Evolutionary conservation across 805 yeast genomes (phyloP).

Genomic region (Nakazawaea wickerhamii): DNA sequence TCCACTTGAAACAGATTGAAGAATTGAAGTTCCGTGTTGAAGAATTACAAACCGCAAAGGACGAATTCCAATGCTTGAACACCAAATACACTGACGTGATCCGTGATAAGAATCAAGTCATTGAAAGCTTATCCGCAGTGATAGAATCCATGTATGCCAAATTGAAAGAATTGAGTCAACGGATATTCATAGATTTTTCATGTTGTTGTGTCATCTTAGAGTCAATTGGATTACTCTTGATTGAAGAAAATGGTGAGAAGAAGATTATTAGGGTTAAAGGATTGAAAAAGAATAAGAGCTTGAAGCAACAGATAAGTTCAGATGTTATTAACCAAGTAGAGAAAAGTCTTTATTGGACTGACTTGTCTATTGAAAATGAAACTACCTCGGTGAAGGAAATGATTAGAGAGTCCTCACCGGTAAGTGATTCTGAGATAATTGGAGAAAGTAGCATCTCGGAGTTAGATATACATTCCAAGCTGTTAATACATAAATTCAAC

Average conservation of each 20-base stretch:
- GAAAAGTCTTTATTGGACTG: slow-evolving; percentile 13
- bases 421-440: background rate
- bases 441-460: slow-evolving; percentile 10
- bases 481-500: slow-evolving; percentile 8
- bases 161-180: slow-evolving; percentile 37
- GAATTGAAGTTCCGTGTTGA: slow-evolving; percentile 37
- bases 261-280: slow-evolving; percentile 79
- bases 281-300: slow-evolving; percentile 38
- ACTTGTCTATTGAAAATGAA: slow-evolving; percentile 8
- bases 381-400: slow-evolving; percentile 10
- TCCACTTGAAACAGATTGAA: slow-evolving; percentile 45
- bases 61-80: slow-evolving; percentile 37
- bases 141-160: slow-evolving; percentile 25
- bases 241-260: slow-evolving; percentile 30
- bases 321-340: slow-evolving; percentile 10
- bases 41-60: slow-evolving; percentile 43
- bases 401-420: slow-evolving; percentile 6
- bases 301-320: slow-evolving; percentile 1
- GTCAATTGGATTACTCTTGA: slow-evolving; percentile 69
- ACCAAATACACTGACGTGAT: slow-evolving; percentile 29
- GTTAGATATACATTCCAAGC: slow-evolving; percentile 12
- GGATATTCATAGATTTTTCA: slow-evolving; percentile 31
- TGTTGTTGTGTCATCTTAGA: slow-evolving; percentile 58
- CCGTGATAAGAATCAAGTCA: slow-evolving; percentile 19
- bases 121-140: slow-evolving; percentile 18